Evolutionary conservation across 495 filamentous ascomycete species (phyloP).

Genomic region (Xylaria scruposa): DNA sequence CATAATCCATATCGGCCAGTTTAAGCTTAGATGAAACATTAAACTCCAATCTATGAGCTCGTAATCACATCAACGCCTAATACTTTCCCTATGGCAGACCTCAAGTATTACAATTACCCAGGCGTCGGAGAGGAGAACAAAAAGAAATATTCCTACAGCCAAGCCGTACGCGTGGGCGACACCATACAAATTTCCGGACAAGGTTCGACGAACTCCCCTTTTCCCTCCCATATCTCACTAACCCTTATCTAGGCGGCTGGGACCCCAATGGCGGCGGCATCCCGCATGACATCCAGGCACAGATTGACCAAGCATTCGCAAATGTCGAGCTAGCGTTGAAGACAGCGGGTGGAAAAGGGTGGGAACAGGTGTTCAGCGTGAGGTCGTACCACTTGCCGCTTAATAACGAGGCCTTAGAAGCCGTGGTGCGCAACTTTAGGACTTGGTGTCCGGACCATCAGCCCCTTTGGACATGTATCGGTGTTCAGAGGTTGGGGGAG

Average conservation of each 20-base stretch:
- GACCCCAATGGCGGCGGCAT: constrained; percentile 30
- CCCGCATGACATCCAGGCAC: constrained; percentile 30
- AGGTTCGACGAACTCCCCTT: constrained; percentile 42
- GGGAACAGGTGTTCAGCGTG: constrained; percentile 62
- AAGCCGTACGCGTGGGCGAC: constrained; percentile 61
- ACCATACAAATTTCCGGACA: constrained; percentile 62
- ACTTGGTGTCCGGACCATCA: constrained; percentile 58
- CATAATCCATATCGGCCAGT: not conserved
- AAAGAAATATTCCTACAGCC: constrained; percentile 54
- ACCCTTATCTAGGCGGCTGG: constrained; percentile 55
- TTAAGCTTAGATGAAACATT: not conserved
- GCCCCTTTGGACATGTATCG: constrained; percentile 59
- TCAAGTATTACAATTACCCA: constrained; percentile 49
- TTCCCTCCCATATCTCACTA: not conserved
- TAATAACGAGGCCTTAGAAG: constrained; percentile 44
- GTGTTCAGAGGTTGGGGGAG: constrained; percentile 50
- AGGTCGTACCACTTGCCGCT: constrained; percentile 55
- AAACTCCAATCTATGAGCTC: not conserved
- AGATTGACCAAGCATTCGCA: constrained; percentile 62
- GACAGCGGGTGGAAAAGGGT: constrained; percentile 62
- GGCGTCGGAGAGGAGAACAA: constrained; percentile 48
- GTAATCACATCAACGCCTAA: not conserved
- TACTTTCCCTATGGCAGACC: not conserved
- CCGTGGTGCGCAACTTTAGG: constrained; percentile 55
- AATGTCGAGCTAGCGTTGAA: constrained; percentile 58